phyloP scores from a whole-genome alignment of 2,329 filamentous ascomycete species.

The Cladosporium sp. region DNA sequence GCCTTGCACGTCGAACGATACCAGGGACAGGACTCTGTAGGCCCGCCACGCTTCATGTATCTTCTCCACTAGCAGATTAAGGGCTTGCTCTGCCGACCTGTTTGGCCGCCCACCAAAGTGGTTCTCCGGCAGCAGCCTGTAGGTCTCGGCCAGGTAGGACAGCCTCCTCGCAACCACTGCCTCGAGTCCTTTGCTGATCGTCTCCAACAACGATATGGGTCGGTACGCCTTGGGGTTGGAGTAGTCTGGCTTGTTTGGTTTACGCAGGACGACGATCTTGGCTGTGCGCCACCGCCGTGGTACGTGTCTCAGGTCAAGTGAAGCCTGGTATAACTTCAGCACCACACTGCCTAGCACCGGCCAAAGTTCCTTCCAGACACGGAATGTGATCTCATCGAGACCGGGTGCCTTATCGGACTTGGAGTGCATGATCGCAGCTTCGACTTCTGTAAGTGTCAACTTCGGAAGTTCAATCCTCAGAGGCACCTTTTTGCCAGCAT shows the following conservation, averaged over 20 bases:
- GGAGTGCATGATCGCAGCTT: background rate
- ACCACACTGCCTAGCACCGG: background rate
- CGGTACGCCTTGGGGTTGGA: conserved; percentile 24
- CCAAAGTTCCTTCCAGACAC: background rate
- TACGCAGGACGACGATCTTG: conserved; percentile 21
- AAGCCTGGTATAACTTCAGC: background rate
- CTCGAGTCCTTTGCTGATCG: conserved; percentile 24
- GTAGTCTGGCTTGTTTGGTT: conserved; percentile 25
- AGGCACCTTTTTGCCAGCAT: background rate
- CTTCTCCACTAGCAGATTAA: background rate
- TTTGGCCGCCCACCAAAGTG: background rate
- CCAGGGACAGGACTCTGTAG: conserved; percentile 15
- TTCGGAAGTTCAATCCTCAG: background rate
- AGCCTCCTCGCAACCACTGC: background rate
- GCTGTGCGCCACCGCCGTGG: background rate
- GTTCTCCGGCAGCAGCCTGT: conserved; percentile 1
- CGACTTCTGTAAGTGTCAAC: background rate
- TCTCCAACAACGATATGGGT: conserved; percentile 25
- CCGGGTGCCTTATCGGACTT: background rate
- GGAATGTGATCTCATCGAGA: conserved; percentile 1
- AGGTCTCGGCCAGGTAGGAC: background rate
- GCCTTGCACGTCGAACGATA: conserved; percentile 29
- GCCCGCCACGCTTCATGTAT: background rate
- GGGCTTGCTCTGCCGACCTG: background rate
- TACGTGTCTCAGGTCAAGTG: background rate